Evolutionary conservation across 345 rosid genomes (phyloP).

Genomic region (Mercurialis annua): DNA sequence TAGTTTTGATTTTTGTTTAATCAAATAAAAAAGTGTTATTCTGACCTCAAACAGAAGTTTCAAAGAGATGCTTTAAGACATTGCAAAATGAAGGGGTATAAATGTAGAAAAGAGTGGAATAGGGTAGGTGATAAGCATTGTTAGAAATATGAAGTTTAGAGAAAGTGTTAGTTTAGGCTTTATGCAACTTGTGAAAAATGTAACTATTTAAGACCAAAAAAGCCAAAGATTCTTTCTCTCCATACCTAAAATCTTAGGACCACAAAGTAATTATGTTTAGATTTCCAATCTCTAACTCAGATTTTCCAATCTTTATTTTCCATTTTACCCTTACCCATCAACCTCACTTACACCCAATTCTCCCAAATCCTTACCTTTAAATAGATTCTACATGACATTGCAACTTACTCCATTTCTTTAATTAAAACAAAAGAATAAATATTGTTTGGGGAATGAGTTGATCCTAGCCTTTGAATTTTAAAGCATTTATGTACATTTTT

Average conservation of each 20-base stretch:
- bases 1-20: too few relatives aligned
- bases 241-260: constrained; percentile 29
- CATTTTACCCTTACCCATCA: constrained; percentile 26
- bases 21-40: too few relatives aligned
- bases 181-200: constrained; percentile 52
- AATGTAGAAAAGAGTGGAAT: not conserved
- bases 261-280: constrained; percentile 44
- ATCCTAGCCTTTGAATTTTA: too few relatives aligned
- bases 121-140: constrained; percentile 15
- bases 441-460: not conserved
- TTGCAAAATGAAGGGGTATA: too few relatives aligned
- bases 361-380: not conserved
- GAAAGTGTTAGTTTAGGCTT: constrained; percentile 65
- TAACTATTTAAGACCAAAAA: constrained; percentile 40
- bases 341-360: not conserved
- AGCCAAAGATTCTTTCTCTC: constrained; percentile 31
- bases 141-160: constrained; percentile 33
- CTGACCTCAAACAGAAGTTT: too few relatives aligned
- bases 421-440: constrained; percentile 30
- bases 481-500: constrained; percentile 26
- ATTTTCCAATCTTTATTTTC: constrained; percentile 22
- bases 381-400: not conserved
- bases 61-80: too few relatives aligned
- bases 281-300: constrained; percentile 78
- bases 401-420: constrained; percentile 10